Conservation (phyloP, 768 basidiomycete species). For the Lentinula sp. region DNA sequence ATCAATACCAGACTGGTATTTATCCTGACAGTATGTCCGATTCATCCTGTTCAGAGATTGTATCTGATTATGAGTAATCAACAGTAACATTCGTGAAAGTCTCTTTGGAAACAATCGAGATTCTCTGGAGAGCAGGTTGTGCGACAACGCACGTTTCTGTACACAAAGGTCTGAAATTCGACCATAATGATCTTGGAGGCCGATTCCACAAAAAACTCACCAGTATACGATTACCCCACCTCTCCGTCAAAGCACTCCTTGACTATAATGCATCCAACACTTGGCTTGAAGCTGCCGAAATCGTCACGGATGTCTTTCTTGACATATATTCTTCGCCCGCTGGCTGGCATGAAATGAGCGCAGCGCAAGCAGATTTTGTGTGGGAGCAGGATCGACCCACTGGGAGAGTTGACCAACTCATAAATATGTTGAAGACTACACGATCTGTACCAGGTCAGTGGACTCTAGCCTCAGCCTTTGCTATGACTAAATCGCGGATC, state of each 20-base stretch:
- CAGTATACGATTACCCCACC: conserved; percentile 49
- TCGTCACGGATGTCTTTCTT: conserved; percentile 48
- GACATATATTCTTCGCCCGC: conserved; percentile 66
- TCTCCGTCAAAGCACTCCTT: conserved; percentile 45
- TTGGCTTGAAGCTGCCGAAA: conserved; percentile 65
- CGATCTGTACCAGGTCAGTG: neutral
- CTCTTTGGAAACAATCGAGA: conserved; percentile 44
- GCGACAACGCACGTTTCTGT: conserved; percentile 52
- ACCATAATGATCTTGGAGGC: conserved; percentile 74
- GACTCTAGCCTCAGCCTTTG: neutral
- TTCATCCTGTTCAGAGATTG: neutral
- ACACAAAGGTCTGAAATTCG: conserved; percentile 54
- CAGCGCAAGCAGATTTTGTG: conserved; percentile 61
- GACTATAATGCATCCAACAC: conserved; percentile 29
- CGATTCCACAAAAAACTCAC: conserved; percentile 59
- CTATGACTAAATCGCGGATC: neutral
- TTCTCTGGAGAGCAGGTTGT: conserved; percentile 46
- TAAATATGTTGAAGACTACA: conserved; percentile 18
- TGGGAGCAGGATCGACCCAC: conserved; percentile 66
- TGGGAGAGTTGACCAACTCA: conserved; percentile 52
- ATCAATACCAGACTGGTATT: conserved; percentile 49
- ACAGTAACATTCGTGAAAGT: conserved; percentile 85
- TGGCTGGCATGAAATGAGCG: conserved; percentile 46
- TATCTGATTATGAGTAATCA: neutral
- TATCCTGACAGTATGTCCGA: conserved; percentile 72